Evolutionary conservation across 768 basidiomycete species (phyloP).

Genomic region (Collybiopsis confluens): DNA sequence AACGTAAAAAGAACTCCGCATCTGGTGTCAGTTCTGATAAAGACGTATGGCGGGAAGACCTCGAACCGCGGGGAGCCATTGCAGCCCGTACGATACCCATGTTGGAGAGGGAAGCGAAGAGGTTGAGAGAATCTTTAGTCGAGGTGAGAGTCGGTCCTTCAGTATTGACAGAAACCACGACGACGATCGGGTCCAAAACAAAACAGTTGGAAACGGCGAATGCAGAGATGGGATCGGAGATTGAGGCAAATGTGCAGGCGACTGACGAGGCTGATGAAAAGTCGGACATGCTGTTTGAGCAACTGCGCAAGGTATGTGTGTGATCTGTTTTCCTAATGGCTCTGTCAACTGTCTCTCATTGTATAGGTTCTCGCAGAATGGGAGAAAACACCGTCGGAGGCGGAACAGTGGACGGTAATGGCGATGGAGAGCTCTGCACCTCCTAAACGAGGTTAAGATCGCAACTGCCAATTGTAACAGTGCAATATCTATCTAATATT

Average conservation of each 20-base stretch:
- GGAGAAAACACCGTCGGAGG: background rate
- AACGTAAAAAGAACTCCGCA: conserved; percentile 48
- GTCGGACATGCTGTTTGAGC: conserved; percentile 43
- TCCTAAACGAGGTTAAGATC: background rate
- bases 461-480: background rate
- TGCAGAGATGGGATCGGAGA: conserved; percentile 35
- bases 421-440: background rate
- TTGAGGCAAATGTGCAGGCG: conserved; percentile 44
- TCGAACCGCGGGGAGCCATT: conserved; percentile 60
- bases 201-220: conserved; percentile 66
- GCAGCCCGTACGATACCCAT: conserved; percentile 61
- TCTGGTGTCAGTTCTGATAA: conserved; percentile 36
- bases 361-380: conserved; percentile 4
- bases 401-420: conserved; percentile 2
- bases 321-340: background rate
- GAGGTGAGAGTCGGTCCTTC: conserved; percentile 27
- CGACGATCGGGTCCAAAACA: no score
- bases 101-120: conserved; percentile 38
- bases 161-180: no score
- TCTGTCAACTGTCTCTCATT: background rate
- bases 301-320: conserved; percentile 50
- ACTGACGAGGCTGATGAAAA: conserved; percentile 43
- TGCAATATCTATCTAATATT: background rate
- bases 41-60: conserved; percentile 62
- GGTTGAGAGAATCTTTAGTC: conserved; percentile 33